Base-by-base conservation (phyloP, 2,329 filamentous ascomycete genomes). In the Talaromyces albobiverticillius region DNA sequence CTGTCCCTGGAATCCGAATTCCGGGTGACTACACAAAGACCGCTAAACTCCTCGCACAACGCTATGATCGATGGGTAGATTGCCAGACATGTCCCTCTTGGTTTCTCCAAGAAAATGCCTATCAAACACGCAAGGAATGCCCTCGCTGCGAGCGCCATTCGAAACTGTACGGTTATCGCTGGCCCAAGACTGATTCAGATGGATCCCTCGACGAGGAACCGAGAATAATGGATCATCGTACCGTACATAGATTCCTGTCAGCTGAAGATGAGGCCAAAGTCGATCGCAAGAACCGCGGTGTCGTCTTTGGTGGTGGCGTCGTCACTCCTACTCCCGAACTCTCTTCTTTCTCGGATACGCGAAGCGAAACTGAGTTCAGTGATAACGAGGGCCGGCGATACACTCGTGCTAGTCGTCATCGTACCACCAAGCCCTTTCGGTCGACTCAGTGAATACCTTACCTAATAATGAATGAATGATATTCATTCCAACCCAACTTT, bases 141-240 rank as follows among this genome's bases (percentile, higher is more conserved):
- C 92, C 90, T 3, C 84, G 94, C 6, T 99, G 94, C 70, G 94
- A 99, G 74, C 84, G 94, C 0, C 94, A 99, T 67, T 95, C 89
- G 14, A 97, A 95, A 75, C 76, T 99, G 0, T 99, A 97, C 68
- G 95, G 95, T 0, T 96, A 89, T 66, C 80, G 88, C 54, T 99
- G 94, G 94, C 94, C 94, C 5, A 96, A 99, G 76, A 97, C 94
- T 0, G 88, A 96, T 56, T 87, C 81, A 58, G 84, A 87, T 23
- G 89, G 89, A 0, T 83, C 84, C 14, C 71, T 82, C 18, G 94
- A 97, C 67, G 85, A 82, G 8, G 80, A 84, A 58, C 77, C 84
- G 61, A 71, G 84, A 5, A 77, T 95, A 1, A 79, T 94, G 56
- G 93, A 97, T 67, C 92, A 96, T 66, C 81, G 93, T n/a, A 86